Evolutionary conservation across 768 basidiomycete species (phyloP), one percentile per base, ranked within the genome.

Genomic region (Nidula microcarpa): DNA sequence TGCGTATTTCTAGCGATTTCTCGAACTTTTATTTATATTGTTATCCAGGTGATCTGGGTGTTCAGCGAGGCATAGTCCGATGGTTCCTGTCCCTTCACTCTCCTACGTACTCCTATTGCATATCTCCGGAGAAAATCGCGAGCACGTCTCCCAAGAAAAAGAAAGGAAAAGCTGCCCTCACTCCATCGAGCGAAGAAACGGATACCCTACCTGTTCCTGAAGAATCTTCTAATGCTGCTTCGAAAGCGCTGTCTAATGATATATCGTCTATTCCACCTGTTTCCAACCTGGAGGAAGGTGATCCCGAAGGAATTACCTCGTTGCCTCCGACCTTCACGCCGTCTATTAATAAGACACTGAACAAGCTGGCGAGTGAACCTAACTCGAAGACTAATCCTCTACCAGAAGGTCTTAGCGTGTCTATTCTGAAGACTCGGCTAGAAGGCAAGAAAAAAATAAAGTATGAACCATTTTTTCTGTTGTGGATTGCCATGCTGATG

Each of bases 401-500:
- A 37, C 88, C 89, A 4, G 70, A 73, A 16, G 86, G 86, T 1
- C 63, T 92, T 30, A 82, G 80, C 23, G 70, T 82, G 11, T 66
- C 77, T 1, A 64, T 73, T 8, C 71, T 92, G 47, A 84, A 84
- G 67, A 77, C 72, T 55, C 74, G 90, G 49, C 63, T 89, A 50
- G 73, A 76, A 39, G 81, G 84, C 43, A 89, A 88, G 75, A 86
- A 83, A 55, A 86, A 86, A 68, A 70, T 83, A 62, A 90, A 88
- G 86, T 89, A 65, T 61, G 79, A 71, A 43, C 33, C 30, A 46
- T 55, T 33, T 48, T 39, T 32, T 48, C 46, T 53, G 48, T 55
- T 50, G 16, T 45, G 32, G n/a, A 39, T 43, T 43, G 36, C 44
- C 50, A 51, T 49, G 43, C 39, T 57, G 45, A 55, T 49, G 30